Conservation (phyloP, 306 rosid species). For the Prunus mongolica region DNA sequence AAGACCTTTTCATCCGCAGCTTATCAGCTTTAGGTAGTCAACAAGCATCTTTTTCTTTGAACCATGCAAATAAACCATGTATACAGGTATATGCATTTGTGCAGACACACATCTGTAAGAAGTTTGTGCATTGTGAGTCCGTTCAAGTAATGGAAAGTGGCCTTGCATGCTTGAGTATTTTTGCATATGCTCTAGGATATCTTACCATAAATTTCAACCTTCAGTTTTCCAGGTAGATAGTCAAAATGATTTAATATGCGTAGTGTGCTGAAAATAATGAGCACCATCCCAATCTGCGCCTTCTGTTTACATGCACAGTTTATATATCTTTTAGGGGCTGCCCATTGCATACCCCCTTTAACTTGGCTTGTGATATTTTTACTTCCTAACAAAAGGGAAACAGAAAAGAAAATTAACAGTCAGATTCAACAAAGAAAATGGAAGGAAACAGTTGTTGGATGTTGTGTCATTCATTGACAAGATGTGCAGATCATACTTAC, state of each 20-base stretch:
- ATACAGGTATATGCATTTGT: neutral
- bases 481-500: neutral
- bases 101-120: neutral
- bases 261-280: neutral
- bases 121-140: neutral
- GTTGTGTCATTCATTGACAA: neutral
- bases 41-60: slow-evolving; percentile 13
- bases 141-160: neutral
- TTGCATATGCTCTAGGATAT: neutral
- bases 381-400: neutral
- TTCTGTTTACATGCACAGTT: neutral
- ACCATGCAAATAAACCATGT: neutral
- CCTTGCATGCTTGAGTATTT: neutral
- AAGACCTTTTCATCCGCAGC: slow-evolving; percentile 86
- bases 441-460: neutral
- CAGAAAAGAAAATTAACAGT: neutral
- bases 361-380: neutral
- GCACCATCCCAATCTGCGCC: neutral
- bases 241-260: neutral
- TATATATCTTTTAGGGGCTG: neutral
- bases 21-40: slow-evolving; percentile 83
- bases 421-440: neutral
- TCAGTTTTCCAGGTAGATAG: neutral
- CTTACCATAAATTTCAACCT: neutral
- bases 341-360: neutral